Percentiles rank a stretch among this genome's conserved stretches.
Evolutionary conservation across 495 filamentous ascomycete species (phyloP).

Genomic region (Glutinoglossum americanum): DNA sequence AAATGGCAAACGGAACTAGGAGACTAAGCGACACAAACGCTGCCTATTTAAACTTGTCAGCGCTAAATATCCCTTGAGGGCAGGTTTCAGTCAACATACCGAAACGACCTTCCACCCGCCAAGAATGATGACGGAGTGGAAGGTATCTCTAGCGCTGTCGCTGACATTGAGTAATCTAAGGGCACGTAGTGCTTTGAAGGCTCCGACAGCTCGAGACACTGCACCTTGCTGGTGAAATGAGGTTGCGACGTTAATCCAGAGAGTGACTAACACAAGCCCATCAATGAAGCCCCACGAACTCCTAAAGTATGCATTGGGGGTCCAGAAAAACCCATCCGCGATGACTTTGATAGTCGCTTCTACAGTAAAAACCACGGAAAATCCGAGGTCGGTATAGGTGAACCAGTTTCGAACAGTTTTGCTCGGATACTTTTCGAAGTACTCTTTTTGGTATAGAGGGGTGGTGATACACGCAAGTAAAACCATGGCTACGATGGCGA

Average conservation of each 20-base stretch:
- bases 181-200: slow-evolving; percentile 95
- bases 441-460: slow-evolving; percentile 73
- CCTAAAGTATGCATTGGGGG: slow-evolving; percentile 90
- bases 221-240: slow-evolving; percentile 55
- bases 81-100: slow-evolving; percentile 13
- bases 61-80: neutral
- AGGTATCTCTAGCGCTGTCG: slow-evolving; percentile 86
- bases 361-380: slow-evolving; percentile 67
- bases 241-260: slow-evolving; percentile 88
- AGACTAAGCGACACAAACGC: slow-evolving; percentile 87
- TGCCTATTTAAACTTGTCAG: slow-evolving; percentile 24
- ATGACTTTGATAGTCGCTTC: slow-evolving; percentile 87
- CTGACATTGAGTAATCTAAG: slow-evolving; percentile 84
- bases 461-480: slow-evolving; percentile 86
- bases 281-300: slow-evolving; percentile 96
- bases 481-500: slow-evolving; percentile 91
- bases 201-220: slow-evolving; percentile 75
- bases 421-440: slow-evolving; percentile 36
- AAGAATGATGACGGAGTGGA: slow-evolving; percentile 86
- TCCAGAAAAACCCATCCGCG: slow-evolving; percentile 92
- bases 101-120: slow-evolving; percentile 80
- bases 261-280: slow-evolving; percentile 72
- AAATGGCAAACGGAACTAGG: slow-evolving; percentile 89
- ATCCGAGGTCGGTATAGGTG: slow-evolving; percentile 72
- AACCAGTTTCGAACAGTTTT: slow-evolving; percentile 60